These are phyloP conservation scores for Penicillium angulare DNA, from an alignment of 495 filamentous ascomycete species.

Conservation along the genomic window DNA sequence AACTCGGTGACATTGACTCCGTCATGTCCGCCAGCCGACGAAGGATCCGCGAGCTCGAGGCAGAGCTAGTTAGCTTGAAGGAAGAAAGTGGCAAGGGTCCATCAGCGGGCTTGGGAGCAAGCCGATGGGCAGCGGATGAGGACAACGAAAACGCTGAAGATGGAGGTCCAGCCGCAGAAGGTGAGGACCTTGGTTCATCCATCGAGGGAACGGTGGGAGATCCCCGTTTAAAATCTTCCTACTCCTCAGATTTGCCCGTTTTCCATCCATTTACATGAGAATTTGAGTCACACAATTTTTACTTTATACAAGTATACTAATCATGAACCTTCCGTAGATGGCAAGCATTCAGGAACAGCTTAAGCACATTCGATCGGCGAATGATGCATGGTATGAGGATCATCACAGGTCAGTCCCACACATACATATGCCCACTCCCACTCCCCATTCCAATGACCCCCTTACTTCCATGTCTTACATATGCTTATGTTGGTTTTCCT, in stretches of 20 bases:
- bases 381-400: constrained; percentile 48
- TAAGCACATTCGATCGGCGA: constrained; percentile 46
- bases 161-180: constrained; percentile 44
- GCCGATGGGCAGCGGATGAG: constrained; percentile 43
- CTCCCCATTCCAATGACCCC: neutral
- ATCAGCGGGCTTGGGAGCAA: constrained; percentile 34
- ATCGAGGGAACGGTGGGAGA: constrained; percentile 55
- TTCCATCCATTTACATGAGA: constrained; percentile 39
- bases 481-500: neutral
- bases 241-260: constrained; percentile 32
- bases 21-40: constrained; percentile 38
- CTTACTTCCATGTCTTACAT: neutral
- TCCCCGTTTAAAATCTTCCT: constrained; percentile 40
- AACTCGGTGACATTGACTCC: constrained; percentile 43
- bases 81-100: constrained; percentile 27
- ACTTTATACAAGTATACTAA: constrained; percentile 24
- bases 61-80: constrained; percentile 42
- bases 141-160: constrained; percentile 30
- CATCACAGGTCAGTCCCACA: constrained; percentile 42
- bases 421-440: no score
- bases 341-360: constrained; percentile 53
- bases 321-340: constrained; percentile 34
- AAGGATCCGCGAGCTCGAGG: constrained; percentile 47
- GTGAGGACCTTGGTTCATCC: constrained; percentile 54
- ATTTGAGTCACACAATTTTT: constrained; percentile 13